Evolutionary conservation across 306 rosid genomes (phyloP), one percentile per base, ranked within the genome.

Genomic region (Castanopsis chinensis): DNA sequence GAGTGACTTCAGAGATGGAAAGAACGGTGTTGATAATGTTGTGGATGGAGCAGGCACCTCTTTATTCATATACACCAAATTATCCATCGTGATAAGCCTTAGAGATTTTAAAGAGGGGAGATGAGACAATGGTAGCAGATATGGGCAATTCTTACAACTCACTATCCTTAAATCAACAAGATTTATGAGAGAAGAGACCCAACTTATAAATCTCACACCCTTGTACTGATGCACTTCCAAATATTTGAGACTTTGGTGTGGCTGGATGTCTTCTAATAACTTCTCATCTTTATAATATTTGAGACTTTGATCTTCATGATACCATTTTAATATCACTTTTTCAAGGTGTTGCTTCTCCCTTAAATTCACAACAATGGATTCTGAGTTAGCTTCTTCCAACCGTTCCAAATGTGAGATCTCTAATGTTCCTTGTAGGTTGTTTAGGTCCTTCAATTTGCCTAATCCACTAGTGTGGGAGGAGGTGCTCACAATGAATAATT

Each of bases 41-140:
- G 37, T 1, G 6, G 6, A 33, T 12, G 27, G n/a, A 5, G 54
- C 59, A 33, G 3, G 2, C 0, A 7, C 49, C 49, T 41, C 49
- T 2, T 41, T 9, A 41, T 12, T 9, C 3, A 41, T 41, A 41
- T 33, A 74, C 23, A 35, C 69, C n/a, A 74, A n/a, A 35, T 43
- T 35, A 55, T 1, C 6, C 55, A 57, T 20, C 2, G 0, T 3
- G 5, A 0, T 0, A 0, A n/a, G n/a, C n/a, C n/a, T n/a, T 1
- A 33, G 69, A 33, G 15, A 7, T 32, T 74, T 11, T 1, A 74
- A 67, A 5, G 13, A 74, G 6, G 27, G 15, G 21, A 74, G 5
- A 19, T 11, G 11, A 33, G 57, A n/a, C 21, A 74, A 20, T 0
- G 53, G n/a, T 35, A 69, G 78, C 6, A 74, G 55, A 59, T 35